Base-by-base conservation (phyloP, 805 yeast genomes). In the Brettanomyces anomalus region DNA sequence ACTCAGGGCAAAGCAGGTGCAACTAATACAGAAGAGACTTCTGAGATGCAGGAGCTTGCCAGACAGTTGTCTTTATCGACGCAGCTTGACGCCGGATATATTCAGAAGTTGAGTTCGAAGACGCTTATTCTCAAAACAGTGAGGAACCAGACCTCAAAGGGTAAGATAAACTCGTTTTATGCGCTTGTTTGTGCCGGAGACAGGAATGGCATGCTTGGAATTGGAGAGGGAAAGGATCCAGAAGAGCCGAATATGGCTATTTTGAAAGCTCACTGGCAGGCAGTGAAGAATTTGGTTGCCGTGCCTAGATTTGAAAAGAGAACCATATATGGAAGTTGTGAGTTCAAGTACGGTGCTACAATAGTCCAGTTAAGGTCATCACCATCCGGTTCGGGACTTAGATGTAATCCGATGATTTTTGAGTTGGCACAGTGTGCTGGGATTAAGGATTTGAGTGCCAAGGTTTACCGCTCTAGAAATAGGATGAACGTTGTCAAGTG, bases 351-450 rank as follows among this genome's bases (percentile, higher is more conserved):
- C 65, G 96, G 89, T 56, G 94, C 96, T 33, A 89, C 88, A 43
- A 76, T 82, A 53, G 72, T 93, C 52, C 77, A 80, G 52, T 68
- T 93, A 55, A 77, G 88, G 59, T 77, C 95, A 3, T 89, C 95
- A 1, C 93, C 96, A 19, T 81, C 95, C 1, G 97, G 97, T 55
- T 83, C 83, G 49, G 98, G 98, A 17, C 72, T 93, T 46, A 75
- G 97, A 54, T 96, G 88, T 37, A 89, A 89, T 66, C 94, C 85
- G 51, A 77, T 82, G 61, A 80, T 93, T 49, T 87, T 81, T 55
- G 96, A 88, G 66, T 78, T 93, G 45, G 89, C 97, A 63, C 85
- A 83, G 60, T 79, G 88, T 46, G 95, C 89, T 1, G 98, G 98
- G 49, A 87, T 93, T 62, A 85, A 83, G 63, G 98, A 93, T 65